phyloP scores from a whole-genome alignment of 345 rosid genomes.

The Bruguiera parviflora region DNA sequence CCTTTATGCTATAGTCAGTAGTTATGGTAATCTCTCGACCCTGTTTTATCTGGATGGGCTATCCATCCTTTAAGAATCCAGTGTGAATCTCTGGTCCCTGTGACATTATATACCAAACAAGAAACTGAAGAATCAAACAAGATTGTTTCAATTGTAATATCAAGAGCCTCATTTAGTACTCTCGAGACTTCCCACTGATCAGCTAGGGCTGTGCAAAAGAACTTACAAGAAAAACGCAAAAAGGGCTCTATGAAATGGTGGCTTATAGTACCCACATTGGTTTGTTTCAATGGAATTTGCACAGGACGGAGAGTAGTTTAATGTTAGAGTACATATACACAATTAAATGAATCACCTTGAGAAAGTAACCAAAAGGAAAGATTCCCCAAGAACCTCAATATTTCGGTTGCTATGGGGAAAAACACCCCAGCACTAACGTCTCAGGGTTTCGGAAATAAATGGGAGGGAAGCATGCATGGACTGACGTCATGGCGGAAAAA shows the following conservation, averaged over 20 bases:
- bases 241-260: not conserved
- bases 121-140: not conserved
- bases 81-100: slow-evolving; percentile 29
- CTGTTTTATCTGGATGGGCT: slow-evolving; percentile 20
- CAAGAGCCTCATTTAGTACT: not conserved
- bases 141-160: not conserved
- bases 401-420: no score
- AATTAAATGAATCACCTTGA: no score
- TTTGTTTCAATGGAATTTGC: not conserved
- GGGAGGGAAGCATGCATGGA: no score
- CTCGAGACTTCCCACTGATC: no score
- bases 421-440: no score
- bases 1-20: slow-evolving; percentile 72
- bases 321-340: no score
- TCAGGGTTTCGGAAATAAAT: no score
- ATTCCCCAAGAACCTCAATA: no score
- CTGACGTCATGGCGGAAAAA: no score
- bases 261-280: not conserved
- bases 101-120: not conserved
- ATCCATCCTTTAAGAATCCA: slow-evolving; percentile 25
- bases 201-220: no score
- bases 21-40: slow-evolving; percentile 84
- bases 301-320: not conserved
- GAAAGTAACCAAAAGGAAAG: no score
- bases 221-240: not conserved